phyloP scores from a whole-genome alignment of 208 protist species.

The Vickermania spadyakhi region DNA sequence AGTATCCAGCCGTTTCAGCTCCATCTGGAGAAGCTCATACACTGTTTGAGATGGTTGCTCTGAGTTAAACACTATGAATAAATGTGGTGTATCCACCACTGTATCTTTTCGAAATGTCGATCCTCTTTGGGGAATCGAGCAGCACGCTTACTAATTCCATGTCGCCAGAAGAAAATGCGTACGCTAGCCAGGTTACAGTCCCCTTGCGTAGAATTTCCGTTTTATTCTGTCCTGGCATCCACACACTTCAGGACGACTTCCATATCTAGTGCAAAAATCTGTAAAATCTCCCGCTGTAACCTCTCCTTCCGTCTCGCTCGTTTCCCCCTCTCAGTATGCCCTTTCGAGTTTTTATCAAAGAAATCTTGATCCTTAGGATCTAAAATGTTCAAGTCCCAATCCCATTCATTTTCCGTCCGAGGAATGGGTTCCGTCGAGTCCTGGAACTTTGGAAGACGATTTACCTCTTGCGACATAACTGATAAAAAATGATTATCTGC shows the following conservation, averaged over 20 bases:
- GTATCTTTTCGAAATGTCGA: too few species aligned
- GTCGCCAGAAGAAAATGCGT: too few species aligned
- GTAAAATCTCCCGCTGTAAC: neutral
- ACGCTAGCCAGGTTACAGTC: neutral
- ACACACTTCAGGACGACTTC: neutral
- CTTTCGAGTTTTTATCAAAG: neutral
- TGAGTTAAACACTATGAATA: neutral
- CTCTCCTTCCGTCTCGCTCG: too few species aligned
- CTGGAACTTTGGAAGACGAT: neutral
- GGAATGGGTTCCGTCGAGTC: neutral
- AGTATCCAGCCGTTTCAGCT: too few species aligned
- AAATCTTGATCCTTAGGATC: neutral
- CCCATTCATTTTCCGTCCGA: neutral
- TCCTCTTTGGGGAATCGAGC: too few species aligned
- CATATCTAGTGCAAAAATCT: neutral
- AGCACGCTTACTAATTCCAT: too few species aligned
- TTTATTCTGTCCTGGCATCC: neutral
- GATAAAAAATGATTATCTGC: neutral
- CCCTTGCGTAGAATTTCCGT: neutral
- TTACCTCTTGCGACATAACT: neutral
- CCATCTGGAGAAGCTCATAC: too few species aligned
- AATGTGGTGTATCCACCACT: neutral
- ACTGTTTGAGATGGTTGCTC: neutral
- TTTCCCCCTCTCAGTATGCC: too few species aligned
- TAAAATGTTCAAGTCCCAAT: neutral